Base-by-base conservation (phyloP, 2,329 filamentous ascomycete genomes). In the Endoconidiophora laricicola region DNA sequence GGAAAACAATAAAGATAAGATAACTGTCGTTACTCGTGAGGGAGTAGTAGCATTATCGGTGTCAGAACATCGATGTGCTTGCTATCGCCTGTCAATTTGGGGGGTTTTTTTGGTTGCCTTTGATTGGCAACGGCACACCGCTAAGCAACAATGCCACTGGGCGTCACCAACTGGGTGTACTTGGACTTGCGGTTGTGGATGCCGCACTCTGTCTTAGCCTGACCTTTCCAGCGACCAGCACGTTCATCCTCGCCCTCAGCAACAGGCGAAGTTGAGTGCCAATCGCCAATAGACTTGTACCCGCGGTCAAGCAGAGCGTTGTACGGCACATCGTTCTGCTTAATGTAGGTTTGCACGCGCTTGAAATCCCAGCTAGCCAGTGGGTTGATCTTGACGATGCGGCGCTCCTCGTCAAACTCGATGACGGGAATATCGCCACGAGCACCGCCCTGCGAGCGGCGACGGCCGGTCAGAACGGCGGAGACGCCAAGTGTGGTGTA, bases 231-330 rank as follows among this genome's bases (percentile, higher is more conserved):
- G 58, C 91, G 81, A 52, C 91, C 91, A 6, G 91, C 83, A 47
- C 91, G 82, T 76, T 98, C 91, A 60, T 96, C 91, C 68, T 98
- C 91, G 56, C 85, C 85, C 53, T 90, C 86, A 55, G 74, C 79
- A 54, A 96, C 87, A 10, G 91, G 88, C 58, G 79, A 82, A 3
- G 91, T 98, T 46, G 87, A 94, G 73, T 98, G 91, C 86, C 88
- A 96, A 72, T 98, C 91, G 55, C 91, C 91, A 55, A 98, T 75
- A 56, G 86, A 94, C 75, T 96, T 95, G 75, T 98, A 98, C n/a
- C 91, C 91, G 53, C 72, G 74, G 67, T 95, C 86, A 44, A 98
- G 76, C 26, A 98, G 76, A 55, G 76, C 79, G 64, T 98, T 98
- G 73, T 94, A 96, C 0, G 91, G 91, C 3, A 98, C 87, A 54